These are phyloP conservation scores for Neofusicoccum sp. DNA, from an alignment of 2,329 filamentous ascomycete genomes.

Conservation along the genomic window DNA sequence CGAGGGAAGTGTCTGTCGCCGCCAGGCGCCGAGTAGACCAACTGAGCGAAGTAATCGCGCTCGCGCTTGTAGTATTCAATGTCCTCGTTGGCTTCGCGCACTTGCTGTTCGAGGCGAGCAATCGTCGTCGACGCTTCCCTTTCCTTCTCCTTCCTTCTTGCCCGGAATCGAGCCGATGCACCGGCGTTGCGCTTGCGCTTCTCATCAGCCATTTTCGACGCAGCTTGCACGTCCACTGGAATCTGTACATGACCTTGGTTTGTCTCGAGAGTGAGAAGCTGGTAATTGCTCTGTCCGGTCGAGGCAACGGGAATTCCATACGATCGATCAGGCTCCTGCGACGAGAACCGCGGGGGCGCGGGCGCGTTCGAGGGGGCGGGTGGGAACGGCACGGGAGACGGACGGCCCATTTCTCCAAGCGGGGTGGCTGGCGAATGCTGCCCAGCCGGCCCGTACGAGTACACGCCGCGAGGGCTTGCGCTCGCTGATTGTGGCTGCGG, in stretches of 20 bases:
- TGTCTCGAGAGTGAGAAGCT: slow-evolving; percentile 57
- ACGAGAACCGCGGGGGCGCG: slow-evolving; percentile 6
- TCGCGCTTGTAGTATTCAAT: slow-evolving; percentile 74
- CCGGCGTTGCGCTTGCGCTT: slow-evolving; percentile 84
- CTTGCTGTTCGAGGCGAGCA: slow-evolving; percentile 67
- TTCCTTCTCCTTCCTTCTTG: slow-evolving; percentile 81
- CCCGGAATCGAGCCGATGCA: slow-evolving; percentile 79
- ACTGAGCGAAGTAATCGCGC: slow-evolving; percentile 69
- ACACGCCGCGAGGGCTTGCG: slow-evolving; percentile 51
- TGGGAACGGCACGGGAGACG: slow-evolving; percentile 25
- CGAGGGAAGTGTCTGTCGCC: slow-evolving; percentile 49
- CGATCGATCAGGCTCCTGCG: slow-evolving; percentile 15
- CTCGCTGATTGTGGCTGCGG: slow-evolving; percentile 41
- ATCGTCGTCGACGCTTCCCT: slow-evolving; percentile 71
- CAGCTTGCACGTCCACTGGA: slow-evolving; percentile 78
- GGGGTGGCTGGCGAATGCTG: slow-evolving; percentile 34
- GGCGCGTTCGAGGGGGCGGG: slow-evolving; percentile 18
- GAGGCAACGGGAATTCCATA: slow-evolving; percentile 49
- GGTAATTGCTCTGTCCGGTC: slow-evolving; percentile 51
- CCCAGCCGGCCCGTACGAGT: slow-evolving; percentile 48
- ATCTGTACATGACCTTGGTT: slow-evolving; percentile 59
- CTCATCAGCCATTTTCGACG: slow-evolving; percentile 80
- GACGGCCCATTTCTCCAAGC: slow-evolving; percentile 26
- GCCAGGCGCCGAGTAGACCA: slow-evolving; percentile 63
- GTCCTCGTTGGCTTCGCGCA: slow-evolving; percentile 69